These are phyloP conservation scores for Mycogone perniciosa DNA, from an alignment of 2,329 filamentous ascomycete genomes.

Conservation along the genomic window DNA sequence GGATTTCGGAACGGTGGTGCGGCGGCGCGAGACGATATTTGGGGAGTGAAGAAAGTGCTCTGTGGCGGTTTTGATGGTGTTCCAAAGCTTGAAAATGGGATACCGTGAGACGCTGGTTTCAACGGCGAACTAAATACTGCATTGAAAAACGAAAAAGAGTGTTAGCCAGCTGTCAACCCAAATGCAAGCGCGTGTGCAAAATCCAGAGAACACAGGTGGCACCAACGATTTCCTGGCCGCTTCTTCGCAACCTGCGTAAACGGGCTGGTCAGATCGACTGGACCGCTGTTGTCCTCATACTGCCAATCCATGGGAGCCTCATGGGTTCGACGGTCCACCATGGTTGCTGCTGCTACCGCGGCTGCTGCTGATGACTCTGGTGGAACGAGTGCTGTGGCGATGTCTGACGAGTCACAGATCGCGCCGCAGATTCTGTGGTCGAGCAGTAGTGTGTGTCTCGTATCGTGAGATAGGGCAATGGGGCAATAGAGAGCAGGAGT, in stretches of 20 bases:
- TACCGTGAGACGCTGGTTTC: slow-evolving; percentile 27
- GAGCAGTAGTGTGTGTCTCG: too few species aligned
- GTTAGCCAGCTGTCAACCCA: not conserved
- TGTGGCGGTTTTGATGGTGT: slow-evolving; percentile 39
- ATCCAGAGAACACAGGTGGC: not conserved
- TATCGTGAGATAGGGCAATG: too few species aligned
- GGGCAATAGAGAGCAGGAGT: too few species aligned
- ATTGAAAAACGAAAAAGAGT: not conserved
- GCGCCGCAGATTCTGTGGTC: too few species aligned
- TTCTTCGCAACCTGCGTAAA: slow-evolving; percentile 48
- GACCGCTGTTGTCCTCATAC: slow-evolving; percentile 49
- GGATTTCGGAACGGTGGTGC: slow-evolving; percentile 56
- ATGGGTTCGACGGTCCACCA: slow-evolving; percentile 49
- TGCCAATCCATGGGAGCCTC: slow-evolving; percentile 64
- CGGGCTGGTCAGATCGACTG: slow-evolving; percentile 55
- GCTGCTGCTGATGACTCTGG: not conserved
- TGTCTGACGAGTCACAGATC: not conserved
- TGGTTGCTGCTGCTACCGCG: not conserved
- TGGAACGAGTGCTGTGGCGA: not conserved
- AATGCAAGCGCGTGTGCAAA: not conserved
- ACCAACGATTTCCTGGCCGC: slow-evolving; percentile 37
- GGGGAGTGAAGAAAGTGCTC: slow-evolving; percentile 41
- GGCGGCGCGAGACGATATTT: slow-evolving; percentile 34
- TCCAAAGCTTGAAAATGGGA: slow-evolving; percentile 30
- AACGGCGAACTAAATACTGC: slow-evolving; percentile 34